These are phyloP conservation scores for Suhomyces pyralidae DNA, from an alignment of 805 yeast genomes.

Conservation along the genomic window DNA sequence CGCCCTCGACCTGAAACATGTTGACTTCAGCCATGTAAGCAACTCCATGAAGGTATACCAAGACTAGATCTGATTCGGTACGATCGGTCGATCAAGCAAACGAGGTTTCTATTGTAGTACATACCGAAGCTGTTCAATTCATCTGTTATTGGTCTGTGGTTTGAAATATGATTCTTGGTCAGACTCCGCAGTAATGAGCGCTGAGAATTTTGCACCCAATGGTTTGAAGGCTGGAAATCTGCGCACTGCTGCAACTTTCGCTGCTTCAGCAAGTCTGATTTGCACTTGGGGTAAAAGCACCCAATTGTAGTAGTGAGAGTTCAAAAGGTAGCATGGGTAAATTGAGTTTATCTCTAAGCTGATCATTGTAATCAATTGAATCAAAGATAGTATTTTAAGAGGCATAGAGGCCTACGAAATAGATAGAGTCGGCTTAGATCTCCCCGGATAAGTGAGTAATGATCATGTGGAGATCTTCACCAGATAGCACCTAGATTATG, in stretches of 20 bases:
- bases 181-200: neutral
- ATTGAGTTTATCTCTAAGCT: neutral
- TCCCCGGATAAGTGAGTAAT: too few relatives aligned
- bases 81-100: slow-evolving; percentile 32
- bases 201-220: neutral
- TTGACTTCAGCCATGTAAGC: slow-evolving; percentile 32
- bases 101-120: slow-evolving; percentile 25
- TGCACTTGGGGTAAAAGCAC: neutral
- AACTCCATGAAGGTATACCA: slow-evolving; percentile 40
- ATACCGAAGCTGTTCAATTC: slow-evolving; percentile 27
- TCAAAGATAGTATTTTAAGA: too few relatives aligned
- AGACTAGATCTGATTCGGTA: slow-evolving; percentile 24
- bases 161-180: neutral
- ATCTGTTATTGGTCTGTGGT: neutral
- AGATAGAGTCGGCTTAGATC: too few relatives aligned
- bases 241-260: neutral
- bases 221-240: neutral
- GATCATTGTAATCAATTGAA: neutral
- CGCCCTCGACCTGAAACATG: slow-evolving; percentile 24
- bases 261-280: neutral
- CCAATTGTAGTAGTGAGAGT: neutral
- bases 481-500: too few relatives aligned
- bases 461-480: too few relatives aligned
- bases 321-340: neutral
- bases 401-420: too few relatives aligned